Evolutionary conservation across 2,329 filamentous ascomycete genomes (phyloP).

Genomic region (Phaeosphaeriaceae sp.): DNA sequence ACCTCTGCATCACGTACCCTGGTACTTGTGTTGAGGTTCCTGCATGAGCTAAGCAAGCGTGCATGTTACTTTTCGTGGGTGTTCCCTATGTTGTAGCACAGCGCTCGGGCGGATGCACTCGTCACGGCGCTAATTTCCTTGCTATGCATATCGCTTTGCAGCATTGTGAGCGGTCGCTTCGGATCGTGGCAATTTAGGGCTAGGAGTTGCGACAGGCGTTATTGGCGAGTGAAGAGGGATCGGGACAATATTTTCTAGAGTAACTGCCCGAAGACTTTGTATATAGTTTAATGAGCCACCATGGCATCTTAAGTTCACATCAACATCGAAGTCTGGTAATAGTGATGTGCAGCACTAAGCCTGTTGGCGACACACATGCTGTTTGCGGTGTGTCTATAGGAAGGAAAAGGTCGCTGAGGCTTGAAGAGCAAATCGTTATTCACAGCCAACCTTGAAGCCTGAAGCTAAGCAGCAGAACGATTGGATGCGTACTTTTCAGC

Average conservation of each 20-base stretch:
- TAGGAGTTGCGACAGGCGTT: slow-evolving; percentile 1
- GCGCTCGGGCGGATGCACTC: neutral
- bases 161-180: neutral
- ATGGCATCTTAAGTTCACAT: neutral
- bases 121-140: neutral
- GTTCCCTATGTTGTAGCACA: slow-evolving; percentile 2
- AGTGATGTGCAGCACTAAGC: neutral
- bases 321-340: neutral
- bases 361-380: neutral
- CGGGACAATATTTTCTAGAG: slow-evolving; percentile 1
- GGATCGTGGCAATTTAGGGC: neutral
- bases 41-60: slow-evolving; percentile 5
- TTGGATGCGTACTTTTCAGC: neutral
- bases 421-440: neutral
- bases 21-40: slow-evolving; percentile 8
- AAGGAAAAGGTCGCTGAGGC: neutral
- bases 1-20: slow-evolving; percentile 3
- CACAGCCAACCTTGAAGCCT: neutral
- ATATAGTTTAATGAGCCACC: slow-evolving; percentile 6
- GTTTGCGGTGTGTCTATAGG: neutral
- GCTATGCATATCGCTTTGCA: neutral
- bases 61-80: slow-evolving; percentile 5
- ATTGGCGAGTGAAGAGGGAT: slow-evolving; percentile 1
- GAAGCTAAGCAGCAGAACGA: neutral
- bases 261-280: slow-evolving; percentile 1